Evolutionary conservation across 768 basidiomycete species (phyloP).

Genomic region (Mycena vulgaris): DNA sequence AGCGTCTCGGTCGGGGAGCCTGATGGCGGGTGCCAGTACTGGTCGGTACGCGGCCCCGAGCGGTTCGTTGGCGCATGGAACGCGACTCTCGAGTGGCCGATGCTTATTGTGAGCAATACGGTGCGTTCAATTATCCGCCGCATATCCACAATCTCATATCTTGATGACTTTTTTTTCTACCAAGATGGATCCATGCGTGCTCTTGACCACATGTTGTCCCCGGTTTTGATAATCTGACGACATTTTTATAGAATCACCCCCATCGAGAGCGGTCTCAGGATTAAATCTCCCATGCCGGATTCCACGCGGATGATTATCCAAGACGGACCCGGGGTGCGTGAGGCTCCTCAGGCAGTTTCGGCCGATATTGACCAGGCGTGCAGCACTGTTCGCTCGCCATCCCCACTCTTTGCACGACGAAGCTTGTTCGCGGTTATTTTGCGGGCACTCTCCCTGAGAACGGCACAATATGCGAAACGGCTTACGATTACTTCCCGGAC

Average conservation of each 20-base stretch:
- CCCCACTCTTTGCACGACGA: constrained; percentile 30
- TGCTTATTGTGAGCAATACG: constrained; percentile 49
- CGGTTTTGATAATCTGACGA: constrained; percentile 1
- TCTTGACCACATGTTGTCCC: too few relatives aligned
- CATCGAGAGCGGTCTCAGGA: constrained; percentile 38
- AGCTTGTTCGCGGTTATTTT: constrained; percentile 33
- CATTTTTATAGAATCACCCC: constrained; percentile 44
- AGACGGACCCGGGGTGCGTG: constrained; percentile 39
- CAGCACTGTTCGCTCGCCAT: constrained; percentile 34
- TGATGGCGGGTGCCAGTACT: constrained; percentile 44
- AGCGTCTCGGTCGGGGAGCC: constrained; percentile 40
- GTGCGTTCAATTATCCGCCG: not conserved
- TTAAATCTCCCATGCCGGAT: constrained; percentile 44
- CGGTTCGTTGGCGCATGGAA: constrained; percentile 48
- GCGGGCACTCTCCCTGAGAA: constrained; percentile 32
- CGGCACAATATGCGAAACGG: constrained; percentile 30
- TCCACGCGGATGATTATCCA: constrained; percentile 43
- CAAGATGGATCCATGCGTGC: constrained; percentile 36
- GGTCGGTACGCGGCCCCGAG: constrained; percentile 42
- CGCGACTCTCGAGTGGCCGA: constrained; percentile 43
- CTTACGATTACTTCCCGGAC: constrained; percentile 30
- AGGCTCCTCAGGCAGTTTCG: not conserved
- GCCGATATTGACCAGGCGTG: not conserved
- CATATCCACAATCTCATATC: not conserved
- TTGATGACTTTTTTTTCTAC: not conserved